Conservation (phyloP, 495 filamentous ascomycete genomes). For the Aspergillus heteromorphus region DNA sequence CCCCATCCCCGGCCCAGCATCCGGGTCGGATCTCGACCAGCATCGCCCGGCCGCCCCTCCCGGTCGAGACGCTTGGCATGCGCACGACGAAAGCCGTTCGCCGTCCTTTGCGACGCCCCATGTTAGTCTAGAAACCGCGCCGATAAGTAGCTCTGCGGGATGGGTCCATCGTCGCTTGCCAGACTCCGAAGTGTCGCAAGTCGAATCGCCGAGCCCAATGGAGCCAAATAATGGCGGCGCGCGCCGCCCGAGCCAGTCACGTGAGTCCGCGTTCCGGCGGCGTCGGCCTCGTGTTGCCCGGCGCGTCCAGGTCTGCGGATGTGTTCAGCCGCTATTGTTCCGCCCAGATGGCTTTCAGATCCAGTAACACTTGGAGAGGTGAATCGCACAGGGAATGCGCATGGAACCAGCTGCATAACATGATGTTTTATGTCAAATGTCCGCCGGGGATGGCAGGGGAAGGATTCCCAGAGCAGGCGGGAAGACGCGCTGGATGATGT, state of each 20-base stretch:
- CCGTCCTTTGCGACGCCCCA: not conserved
- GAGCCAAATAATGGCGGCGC: too few relatives aligned
- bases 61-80: not conserved
- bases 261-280: constrained; percentile 23
- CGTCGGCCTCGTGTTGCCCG: constrained; percentile 10
- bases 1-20: not conserved
- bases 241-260: constrained; percentile 9
- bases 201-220: not conserved
- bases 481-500: constrained; percentile 31
- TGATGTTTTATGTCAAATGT: not conserved
- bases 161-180: not conserved
- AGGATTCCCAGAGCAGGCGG: not conserved
- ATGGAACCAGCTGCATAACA: not conserved
- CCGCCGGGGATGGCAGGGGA: not conserved
- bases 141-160: not conserved
- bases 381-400: not conserved
- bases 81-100: not conserved
- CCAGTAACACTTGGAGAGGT: not conserved
- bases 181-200: not conserved
- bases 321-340: not conserved
- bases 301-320: constrained; percentile 11
- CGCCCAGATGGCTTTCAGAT: not conserved
- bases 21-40: not conserved
- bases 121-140: not conserved
- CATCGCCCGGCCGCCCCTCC: not conserved